phyloP scores from a whole-genome alignment of 495 filamentous ascomycete genomes.

The Pyrenula aspistea region DNA sequence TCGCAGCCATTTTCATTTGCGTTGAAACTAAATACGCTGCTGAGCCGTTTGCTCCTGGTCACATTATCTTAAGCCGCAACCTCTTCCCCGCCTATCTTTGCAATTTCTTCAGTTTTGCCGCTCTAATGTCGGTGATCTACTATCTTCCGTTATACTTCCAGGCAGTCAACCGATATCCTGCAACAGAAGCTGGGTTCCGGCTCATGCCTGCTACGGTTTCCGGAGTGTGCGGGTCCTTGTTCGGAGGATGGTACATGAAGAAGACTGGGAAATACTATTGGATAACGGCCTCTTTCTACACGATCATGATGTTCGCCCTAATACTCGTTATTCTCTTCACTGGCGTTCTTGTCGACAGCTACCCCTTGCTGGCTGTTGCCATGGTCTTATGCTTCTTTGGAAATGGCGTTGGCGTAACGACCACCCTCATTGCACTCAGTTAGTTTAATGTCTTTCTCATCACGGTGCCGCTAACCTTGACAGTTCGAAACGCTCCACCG shows the following conservation, averaged over 20 bases:
- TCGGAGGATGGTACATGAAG: constrained; percentile 60
- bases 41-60: constrained; percentile 70
- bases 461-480: constrained; percentile 15
- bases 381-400: constrained; percentile 42
- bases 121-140: constrained; percentile 54
- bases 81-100: constrained; percentile 58
- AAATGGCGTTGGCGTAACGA: constrained; percentile 60
- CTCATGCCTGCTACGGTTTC: constrained; percentile 55
- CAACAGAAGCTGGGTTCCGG: constrained; percentile 51
- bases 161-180: constrained; percentile 54
- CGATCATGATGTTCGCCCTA: constrained; percentile 35
- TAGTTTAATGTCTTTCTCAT: constrained; percentile 10
- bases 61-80: constrained; percentile 61
- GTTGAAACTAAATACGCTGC: constrained; percentile 61
- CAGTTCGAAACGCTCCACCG: constrained; percentile 55
- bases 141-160: constrained; percentile 75
- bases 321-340: constrained; percentile 48
- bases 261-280: constrained; percentile 68
- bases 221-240: constrained; percentile 55
- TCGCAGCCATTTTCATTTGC: constrained; percentile 57
- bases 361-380: constrained; percentile 41
- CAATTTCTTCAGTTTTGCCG: constrained; percentile 67
- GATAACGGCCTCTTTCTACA: constrained; percentile 53
- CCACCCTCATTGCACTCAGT: constrained; percentile 52
- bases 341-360: constrained; percentile 31